These are phyloP conservation scores for Nicotiana otophora DNA, from an alignment of 257 asterid genomes.

Conservation along the genomic window DNA sequence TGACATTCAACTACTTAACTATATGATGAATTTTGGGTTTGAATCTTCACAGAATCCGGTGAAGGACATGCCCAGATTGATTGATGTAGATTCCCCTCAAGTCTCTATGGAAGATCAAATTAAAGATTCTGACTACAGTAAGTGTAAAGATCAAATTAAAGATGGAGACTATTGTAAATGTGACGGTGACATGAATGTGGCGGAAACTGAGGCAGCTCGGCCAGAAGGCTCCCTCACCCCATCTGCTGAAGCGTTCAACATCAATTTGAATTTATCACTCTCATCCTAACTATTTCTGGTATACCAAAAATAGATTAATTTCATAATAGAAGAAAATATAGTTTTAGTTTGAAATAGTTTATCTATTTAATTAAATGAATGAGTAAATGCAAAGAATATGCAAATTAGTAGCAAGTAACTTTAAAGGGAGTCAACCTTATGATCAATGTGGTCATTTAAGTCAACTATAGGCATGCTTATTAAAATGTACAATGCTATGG, in stretches of 20 bases:
- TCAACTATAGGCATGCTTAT: not conserved
- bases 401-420: not conserved
- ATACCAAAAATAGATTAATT: too few relatives aligned
- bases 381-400: not conserved
- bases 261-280: not conserved
- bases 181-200: not conserved
- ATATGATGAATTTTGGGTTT: not conserved
- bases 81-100: not conserved
- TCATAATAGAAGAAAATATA: too few relatives aligned
- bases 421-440: not conserved
- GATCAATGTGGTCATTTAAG: not conserved
- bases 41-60: not conserved
- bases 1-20: not conserved
- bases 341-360: too few relatives aligned
- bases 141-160: not conserved
- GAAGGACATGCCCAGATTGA: not conserved
- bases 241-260: too few relatives aligned
- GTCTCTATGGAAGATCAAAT: not conserved
- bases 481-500: not conserved
- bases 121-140: not conserved
- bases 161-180: not conserved
- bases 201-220: not conserved
- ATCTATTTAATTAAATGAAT: too few relatives aligned
- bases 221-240: not conserved
- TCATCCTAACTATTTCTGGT: too few relatives aligned